These are phyloP conservation scores for Tilletia indica DNA, from an alignment of 1,284 basidiomycete genomes.

Conservation along the genomic window DNA sequence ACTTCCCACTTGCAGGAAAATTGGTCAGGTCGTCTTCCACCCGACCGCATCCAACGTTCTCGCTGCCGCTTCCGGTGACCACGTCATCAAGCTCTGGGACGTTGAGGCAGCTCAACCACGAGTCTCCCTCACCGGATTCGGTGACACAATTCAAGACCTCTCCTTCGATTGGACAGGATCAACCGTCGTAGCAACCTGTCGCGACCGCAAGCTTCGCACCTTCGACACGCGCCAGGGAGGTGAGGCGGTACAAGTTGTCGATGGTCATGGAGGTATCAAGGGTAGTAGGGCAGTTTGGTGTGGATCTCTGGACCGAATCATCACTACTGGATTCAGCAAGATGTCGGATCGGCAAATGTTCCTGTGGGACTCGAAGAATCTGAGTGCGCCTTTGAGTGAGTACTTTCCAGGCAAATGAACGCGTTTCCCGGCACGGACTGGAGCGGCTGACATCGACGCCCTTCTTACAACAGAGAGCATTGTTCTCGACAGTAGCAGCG, in stretches of 20 bases:
- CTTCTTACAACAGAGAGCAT: conserved; percentile 23
- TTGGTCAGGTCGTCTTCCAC: conserved; percentile 92
- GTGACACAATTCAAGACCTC: conserved; percentile 82
- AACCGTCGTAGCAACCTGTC: conserved; percentile 67
- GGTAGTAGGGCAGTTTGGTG: conserved; percentile 86
- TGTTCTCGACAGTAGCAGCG: conserved; percentile 61
- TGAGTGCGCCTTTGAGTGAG: conserved; percentile 33
- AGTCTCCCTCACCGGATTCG: conserved; percentile 71
- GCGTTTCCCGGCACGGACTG: too few species aligned
- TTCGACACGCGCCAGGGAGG: conserved; percentile 82
- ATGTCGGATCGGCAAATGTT: conserved; percentile 88
- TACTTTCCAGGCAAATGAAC: background rate
- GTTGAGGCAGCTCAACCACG: conserved; percentile 57
- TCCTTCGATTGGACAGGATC: conserved; percentile 81
- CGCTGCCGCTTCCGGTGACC: conserved; percentile 82
- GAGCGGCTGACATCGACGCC: too few species aligned
- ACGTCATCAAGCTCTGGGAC: conserved; percentile 88
- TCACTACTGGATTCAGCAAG: conserved; percentile 87
- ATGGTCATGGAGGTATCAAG: conserved; percentile 91
- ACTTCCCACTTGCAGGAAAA: too few species aligned
- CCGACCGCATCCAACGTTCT: conserved; percentile 85
- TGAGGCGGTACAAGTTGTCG: conserved; percentile 74
- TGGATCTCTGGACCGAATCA: conserved; percentile 81
- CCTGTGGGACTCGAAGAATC: conserved; percentile 58
- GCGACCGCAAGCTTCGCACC: conserved; percentile 86